Base-by-base conservation (phyloP, 306 rosid genomes). In the Parietaria judaica region DNA sequence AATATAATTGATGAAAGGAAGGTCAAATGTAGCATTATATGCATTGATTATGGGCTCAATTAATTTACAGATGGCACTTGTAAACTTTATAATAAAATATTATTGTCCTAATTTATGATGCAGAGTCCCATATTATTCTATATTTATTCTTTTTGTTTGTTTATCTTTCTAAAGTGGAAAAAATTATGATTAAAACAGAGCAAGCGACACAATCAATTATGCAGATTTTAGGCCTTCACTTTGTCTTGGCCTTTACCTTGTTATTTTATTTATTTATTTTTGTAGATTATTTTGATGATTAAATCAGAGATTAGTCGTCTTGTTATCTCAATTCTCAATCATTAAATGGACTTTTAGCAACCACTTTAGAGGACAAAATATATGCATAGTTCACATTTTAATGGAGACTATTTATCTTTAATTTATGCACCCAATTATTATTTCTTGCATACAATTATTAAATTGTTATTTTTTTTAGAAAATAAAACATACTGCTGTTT, bases 1-100 rank as follows among this genome's bases (percentile, higher is more conserved):
- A 13, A 46, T 7, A 51, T 35, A 4, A 36, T 8, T 61, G 61
- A 69, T 69, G 38, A 44, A 61, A 69, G 54, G 67, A 60, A 43
- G 62, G 73, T 61, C 56, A 62, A 47, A 62, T 62, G 66, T 62
- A 62, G 53, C 65, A 59, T 44, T 53, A 43, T 54, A 60, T 48
- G 51, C 54, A 51, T 36, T 56, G 54, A 41, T 31, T 44, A 14
- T 58, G 36, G 47, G 64, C 15, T 60, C 61, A 51, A 3, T 9
- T 58, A 39, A 58, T 56, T 31, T 56, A 37, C 71, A 68, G 63
- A 51, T 68, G 72, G 54, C 61, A 39, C 16, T 34, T 43, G 11
- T 41, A 10, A 36, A 49, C 35, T 41, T 52, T 10, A 10, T 6
- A 14, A 59, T 45, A 14, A 51, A 57, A 5, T 57, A 36, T 14